Conservation (phyloP, 345 rosid genomes). For the Stellera chamaejasme region DNA sequence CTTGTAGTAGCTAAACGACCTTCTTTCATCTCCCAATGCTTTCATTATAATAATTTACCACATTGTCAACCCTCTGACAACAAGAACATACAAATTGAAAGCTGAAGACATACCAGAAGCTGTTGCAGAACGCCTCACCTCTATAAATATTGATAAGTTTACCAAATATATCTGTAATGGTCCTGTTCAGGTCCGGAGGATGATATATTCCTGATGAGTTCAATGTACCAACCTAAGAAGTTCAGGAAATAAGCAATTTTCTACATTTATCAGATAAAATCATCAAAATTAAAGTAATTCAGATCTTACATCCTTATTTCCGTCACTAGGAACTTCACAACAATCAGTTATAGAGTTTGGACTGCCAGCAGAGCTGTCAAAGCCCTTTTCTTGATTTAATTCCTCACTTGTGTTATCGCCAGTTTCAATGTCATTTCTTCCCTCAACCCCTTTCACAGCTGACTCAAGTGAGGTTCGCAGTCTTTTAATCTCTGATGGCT, state of each 20-base stretch:
- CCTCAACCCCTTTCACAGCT: conserved; percentile 9
- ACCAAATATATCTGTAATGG: conserved; percentile 77
- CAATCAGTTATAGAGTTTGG: conserved; percentile 25
- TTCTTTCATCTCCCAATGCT: conserved; percentile 94
- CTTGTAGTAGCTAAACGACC: conserved; percentile 93
- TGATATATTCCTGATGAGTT: conserved; percentile 43
- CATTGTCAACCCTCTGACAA: conserved; percentile 9
- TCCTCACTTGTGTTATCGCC: conserved; percentile 13
- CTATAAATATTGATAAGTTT: conserved; percentile 84
- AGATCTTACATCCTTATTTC: conserved; percentile 42
- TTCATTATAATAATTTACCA: conserved; percentile 15
- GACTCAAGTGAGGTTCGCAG: conserved; percentile 28
- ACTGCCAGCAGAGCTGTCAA: conserved; percentile 24
- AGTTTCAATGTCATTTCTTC: conserved; percentile 14
- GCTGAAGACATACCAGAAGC: too few relatives aligned
- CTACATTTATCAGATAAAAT: background rate
- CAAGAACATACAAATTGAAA: background rate
- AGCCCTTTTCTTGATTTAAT: conserved; percentile 26
- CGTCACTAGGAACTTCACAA: conserved; percentile 24
- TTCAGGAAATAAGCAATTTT: conserved; percentile 5
- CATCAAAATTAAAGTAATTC: background rate
- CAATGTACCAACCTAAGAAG: conserved; percentile 9
- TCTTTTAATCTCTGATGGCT: conserved; percentile 29
- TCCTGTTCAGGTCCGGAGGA: conserved; percentile 86
- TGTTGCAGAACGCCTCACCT: conserved; percentile 30